Evolutionary conservation across 2,329 filamentous ascomycete genomes (phyloP), one percentile per base, ranked within the genome.

Genomic region (Talaromyces islandicus): DNA sequence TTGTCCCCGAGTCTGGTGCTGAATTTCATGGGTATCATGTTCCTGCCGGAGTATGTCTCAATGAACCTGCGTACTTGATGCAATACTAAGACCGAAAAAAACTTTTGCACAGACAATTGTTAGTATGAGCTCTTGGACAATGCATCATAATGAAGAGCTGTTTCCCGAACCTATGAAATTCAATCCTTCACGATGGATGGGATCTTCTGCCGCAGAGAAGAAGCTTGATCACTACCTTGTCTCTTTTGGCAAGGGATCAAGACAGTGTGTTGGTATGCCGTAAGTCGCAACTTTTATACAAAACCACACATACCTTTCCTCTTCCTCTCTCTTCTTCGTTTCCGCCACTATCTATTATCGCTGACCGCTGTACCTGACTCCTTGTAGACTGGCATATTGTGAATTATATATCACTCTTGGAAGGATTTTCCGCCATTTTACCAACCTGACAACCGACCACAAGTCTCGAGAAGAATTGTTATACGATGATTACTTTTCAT

Each of bases 151-250:
- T 57, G 62, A 68, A 17, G 58, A 64, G 4, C 57, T 72, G 32
- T 78, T 75, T 59, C 69, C 70, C 1, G 54, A 73, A 7, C 65
- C 76, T 0, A 62, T 64, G 10, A 66, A 55, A 14, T 78, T 78
- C 60, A 66, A 70, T 21, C 76, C 75, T 0, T 63, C 66, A 14
- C 70, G 75, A 19, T 78, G 75, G 75, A 54, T 66, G 5, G 60
- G 68, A 14, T 25, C 25, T 32, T 59, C 64, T 66, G 50, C 29
- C 5, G 25, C 27, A 30, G 46, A 43, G 21, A 65, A 58, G 50
- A 21, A 57, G 62, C 19, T 63, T 3, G 65, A 77, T 21, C 70
- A 67, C 54, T 71, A 73, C 52, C 68, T 77, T 46, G 70, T 77
- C 12, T 64, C 74, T 0, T 77, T 76, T 60, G 70, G 73, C 19